Evolutionary conservation across 2,329 filamentous ascomycete species (phyloP).

Genomic region (Venturia aucupariae): DNA sequence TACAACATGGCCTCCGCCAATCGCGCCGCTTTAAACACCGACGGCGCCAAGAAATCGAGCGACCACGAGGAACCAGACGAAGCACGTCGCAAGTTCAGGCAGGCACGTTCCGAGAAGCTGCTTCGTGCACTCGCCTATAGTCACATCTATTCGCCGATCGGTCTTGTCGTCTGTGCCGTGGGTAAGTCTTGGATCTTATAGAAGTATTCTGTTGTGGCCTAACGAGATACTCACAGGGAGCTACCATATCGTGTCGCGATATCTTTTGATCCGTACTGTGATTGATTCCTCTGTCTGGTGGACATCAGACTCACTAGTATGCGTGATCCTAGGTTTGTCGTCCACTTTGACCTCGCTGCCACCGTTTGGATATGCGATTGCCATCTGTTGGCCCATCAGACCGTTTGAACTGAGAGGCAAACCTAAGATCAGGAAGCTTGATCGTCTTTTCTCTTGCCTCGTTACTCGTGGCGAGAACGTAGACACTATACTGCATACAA

Average conservation of each 20-base stretch:
- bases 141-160: not conserved
- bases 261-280: not conserved
- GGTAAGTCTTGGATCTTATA: not conserved
- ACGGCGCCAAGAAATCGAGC: too few species aligned
- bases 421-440: not conserved
- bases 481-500: not conserved
- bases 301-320: not conserved
- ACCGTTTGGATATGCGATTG: slow-evolving; percentile 1
- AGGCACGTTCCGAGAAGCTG: not conserved
- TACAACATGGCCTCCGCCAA: too few species aligned
- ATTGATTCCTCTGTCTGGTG: not conserved
- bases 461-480: not conserved
- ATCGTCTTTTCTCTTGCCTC: not conserved
- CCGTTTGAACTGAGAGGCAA: not conserved
- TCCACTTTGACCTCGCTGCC: not conserved
- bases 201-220: not conserved
- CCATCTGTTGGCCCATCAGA: slow-evolving; percentile 2
- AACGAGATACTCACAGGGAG: not conserved
- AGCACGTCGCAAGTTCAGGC: too few species aligned
- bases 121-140: not conserved
- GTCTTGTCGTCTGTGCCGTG: not conserved
- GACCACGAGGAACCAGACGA: too few species aligned
- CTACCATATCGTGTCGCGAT: not conserved
- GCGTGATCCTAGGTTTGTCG: not conserved
- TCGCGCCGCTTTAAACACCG: too few species aligned